Evolutionary conservation across 768 basidiomycete genomes (phyloP).

Genomic region (Dictyophora rubrovolvata): DNA sequence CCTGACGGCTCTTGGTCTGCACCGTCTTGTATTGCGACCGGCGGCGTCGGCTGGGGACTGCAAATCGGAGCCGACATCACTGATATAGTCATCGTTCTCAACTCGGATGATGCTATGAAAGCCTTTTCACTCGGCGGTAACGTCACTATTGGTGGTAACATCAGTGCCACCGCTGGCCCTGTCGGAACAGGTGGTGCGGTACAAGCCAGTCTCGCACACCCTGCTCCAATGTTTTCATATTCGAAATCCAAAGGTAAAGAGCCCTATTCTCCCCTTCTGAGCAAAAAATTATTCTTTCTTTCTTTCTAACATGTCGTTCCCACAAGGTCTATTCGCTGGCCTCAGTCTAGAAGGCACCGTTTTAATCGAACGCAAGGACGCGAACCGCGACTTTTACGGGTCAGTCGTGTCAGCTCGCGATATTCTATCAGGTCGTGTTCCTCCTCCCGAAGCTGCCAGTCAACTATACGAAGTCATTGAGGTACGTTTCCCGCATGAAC

Average conservation of each 20-base stretch:
- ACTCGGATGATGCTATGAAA: slow-evolving; percentile 89
- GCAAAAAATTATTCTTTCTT: too few relatives aligned
- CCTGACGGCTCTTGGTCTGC: slow-evolving; percentile 97
- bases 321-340: slow-evolving; percentile 89
- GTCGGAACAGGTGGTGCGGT: slow-evolving; percentile 91
- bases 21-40: slow-evolving; percentile 93
- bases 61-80: slow-evolving; percentile 94
- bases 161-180: slow-evolving; percentile 80
- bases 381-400: slow-evolving; percentile 94
- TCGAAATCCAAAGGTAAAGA: slow-evolving; percentile 89
- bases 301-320: slow-evolving; percentile 8
- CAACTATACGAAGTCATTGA: slow-evolving; percentile 93
- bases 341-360: slow-evolving; percentile 90
- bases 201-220: slow-evolving; percentile 79
- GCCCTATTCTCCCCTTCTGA: too few relatives aligned
- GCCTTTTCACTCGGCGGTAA: slow-evolving; percentile 96
- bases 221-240: slow-evolving; percentile 95
- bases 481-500: slow-evolving; percentile 11
- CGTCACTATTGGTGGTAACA: slow-evolving; percentile 86
- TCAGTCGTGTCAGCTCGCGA: slow-evolving; percentile 80
- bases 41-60: slow-evolving; percentile 88
- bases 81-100: slow-evolving; percentile 95
- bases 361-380: slow-evolving; percentile 90
- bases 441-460: slow-evolving; percentile 94
- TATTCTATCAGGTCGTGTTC: slow-evolving; percentile 87